These are phyloP conservation scores for Boletus austroedulis DNA, from an alignment of 1,284 basidiomycete genomes.

Conservation along the genomic window DNA sequence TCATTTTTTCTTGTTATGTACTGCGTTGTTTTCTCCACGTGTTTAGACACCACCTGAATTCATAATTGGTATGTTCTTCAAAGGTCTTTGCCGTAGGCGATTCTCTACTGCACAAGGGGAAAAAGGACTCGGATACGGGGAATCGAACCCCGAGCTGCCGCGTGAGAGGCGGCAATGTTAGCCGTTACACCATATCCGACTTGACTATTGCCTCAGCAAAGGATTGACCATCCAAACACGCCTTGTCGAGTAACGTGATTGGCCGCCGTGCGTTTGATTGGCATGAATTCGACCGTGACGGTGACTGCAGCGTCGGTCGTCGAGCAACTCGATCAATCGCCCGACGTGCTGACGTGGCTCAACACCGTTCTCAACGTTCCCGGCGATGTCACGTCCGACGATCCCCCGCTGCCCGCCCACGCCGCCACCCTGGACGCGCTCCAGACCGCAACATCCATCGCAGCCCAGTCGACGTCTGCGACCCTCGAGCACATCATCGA, in stretches of 20 bases:
- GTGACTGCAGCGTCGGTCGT: slow-evolving; percentile 28
- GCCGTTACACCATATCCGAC: slow-evolving; percentile 70
- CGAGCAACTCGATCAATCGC: slow-evolving; percentile 39
- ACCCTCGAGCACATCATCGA: slow-evolving; percentile 84
- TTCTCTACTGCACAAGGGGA: no score
- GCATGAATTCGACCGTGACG: slow-evolving; percentile 28
- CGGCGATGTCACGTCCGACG: slow-evolving; percentile 28
- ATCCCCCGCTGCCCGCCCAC: slow-evolving; percentile 15
- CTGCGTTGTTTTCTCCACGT: no score
- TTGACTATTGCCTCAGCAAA: no score
- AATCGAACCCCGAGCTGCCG: slow-evolving; percentile 61
- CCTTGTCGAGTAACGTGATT: background rate
- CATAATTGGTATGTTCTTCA: no score
- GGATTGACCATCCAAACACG: no score
- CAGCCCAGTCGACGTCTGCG: slow-evolving; percentile 82
- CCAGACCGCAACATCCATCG: slow-evolving; percentile 74
- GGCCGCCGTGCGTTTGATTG: background rate
- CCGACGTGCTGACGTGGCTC: slow-evolving; percentile 63
- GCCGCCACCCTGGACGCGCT: slow-evolving; percentile 27
- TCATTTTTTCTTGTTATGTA: no score
- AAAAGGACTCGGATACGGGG: slow-evolving; percentile 48
- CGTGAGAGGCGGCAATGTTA: slow-evolving; percentile 72
- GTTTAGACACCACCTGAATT: no score
- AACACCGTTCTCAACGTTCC: slow-evolving; percentile 51
- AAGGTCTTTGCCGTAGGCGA: no score